Percentiles rank a stretch among this genome's conserved stretches.
These are phyloP conservation scores for Paulownia fortunei DNA, from an alignment of 257 asterid species.

Conservation along the genomic window DNA sequence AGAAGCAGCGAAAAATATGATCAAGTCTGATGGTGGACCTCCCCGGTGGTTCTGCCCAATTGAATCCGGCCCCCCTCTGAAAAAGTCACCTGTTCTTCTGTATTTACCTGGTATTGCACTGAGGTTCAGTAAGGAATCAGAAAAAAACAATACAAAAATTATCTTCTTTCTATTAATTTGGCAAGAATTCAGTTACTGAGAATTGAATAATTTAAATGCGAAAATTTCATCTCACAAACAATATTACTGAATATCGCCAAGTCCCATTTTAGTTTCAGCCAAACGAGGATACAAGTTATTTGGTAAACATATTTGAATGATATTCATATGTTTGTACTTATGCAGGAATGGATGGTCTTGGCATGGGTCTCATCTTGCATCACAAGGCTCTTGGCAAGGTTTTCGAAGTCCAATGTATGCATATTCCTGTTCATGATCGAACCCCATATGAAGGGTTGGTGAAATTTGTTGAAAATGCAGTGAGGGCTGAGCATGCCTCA, in stretches of 20 bases:
- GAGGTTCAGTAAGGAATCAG: neutral
- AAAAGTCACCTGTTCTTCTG: conserved; percentile 62
- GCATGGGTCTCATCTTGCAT: conserved; percentile 65
- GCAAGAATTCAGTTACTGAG: too few relatives aligned
- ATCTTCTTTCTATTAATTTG: too few relatives aligned
- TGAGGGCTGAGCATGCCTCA: conserved; percentile 42
- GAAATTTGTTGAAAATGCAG: conserved; percentile 45
- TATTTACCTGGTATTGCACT: conserved; percentile 57
- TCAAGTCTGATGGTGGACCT: conserved; percentile 52
- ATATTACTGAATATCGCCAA: too few relatives aligned
- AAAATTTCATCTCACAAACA: too few relatives aligned
- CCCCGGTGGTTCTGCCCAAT: conserved; percentile 73
- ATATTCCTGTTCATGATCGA: conserved; percentile 54
- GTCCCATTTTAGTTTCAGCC: too few relatives aligned
- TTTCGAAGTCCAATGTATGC: conserved; percentile 61
- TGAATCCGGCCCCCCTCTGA: conserved; percentile 53
- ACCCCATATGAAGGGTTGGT: conserved; percentile 56
- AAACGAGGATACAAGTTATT: too few relatives aligned
- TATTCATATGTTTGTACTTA: neutral
- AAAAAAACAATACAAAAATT: neutral
- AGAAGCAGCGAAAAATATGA: conserved; percentile 47
- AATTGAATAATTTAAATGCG: too few relatives aligned
- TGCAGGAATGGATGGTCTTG: conserved; percentile 71
- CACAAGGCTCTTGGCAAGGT: conserved; percentile 72
- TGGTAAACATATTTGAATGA: too few relatives aligned